Conservation (phyloP, 1,284 basidiomycete species). For the Coriolopsis trogii region DNA sequence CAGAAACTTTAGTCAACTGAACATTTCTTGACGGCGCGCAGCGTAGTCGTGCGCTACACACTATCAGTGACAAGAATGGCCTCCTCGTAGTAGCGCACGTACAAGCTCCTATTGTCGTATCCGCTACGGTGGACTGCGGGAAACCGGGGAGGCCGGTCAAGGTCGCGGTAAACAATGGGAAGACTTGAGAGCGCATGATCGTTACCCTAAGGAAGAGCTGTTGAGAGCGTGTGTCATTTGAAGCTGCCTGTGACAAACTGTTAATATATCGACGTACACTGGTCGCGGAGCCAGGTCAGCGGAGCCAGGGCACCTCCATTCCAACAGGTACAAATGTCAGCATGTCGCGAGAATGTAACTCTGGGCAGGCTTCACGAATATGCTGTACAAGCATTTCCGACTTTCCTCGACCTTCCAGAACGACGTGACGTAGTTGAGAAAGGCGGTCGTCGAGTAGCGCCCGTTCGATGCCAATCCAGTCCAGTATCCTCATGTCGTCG, state of each 20-base stretch:
- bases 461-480: slow-evolving; percentile 25
- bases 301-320: slow-evolving; percentile 2
- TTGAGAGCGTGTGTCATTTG: too few relatives aligned
- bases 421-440: slow-evolving; percentile 11
- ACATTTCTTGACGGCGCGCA: neutral
- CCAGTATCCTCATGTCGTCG: slow-evolving; percentile 25
- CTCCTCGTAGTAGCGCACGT: too few relatives aligned
- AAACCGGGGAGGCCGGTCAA: too few relatives aligned
- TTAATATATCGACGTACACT: neutral
- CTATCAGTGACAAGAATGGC: too few relatives aligned
- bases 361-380: slow-evolving; percentile 6
- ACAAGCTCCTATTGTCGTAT: too few relatives aligned
- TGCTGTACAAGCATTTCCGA: slow-evolving; percentile 3
- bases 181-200: too few relatives aligned
- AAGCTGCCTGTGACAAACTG: too few relatives aligned
- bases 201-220: too few relatives aligned
- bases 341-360: slow-evolving; percentile 8
- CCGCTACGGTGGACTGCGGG: too few relatives aligned
- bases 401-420: slow-evolving; percentile 22
- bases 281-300: too few relatives aligned
- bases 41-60: neutral
- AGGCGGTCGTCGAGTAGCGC: slow-evolving; percentile 7
- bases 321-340: slow-evolving; percentile 3
- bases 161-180: too few relatives aligned
- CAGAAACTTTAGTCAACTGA: too few relatives aligned